These are phyloP conservation scores for Termitomyces sp. DNA, from an alignment of 768 basidiomycete species.

Conservation along the genomic window DNA sequence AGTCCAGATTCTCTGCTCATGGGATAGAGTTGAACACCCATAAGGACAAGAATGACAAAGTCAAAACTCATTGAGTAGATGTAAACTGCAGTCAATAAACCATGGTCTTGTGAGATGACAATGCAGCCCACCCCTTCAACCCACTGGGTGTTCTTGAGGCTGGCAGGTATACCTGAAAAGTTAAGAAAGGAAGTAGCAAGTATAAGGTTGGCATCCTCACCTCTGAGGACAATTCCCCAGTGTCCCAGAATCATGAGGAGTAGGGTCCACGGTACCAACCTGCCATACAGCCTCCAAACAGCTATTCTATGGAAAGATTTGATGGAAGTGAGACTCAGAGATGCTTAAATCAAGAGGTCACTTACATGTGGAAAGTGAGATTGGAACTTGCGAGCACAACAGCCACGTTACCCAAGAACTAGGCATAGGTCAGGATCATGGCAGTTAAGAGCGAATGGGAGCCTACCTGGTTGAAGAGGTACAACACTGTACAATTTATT, in stretches of 20 bases:
- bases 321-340: neutral
- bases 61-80: no score
- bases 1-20: neutral
- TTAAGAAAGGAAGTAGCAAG: no score
- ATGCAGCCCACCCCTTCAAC: no score
- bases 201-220: no score
- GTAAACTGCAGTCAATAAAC: no score
- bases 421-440: neutral
- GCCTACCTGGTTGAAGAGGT: neutral
- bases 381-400: neutral
- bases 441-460: neutral
- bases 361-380: neutral
- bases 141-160: no score
- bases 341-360: neutral
- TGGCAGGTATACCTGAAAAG: no score
- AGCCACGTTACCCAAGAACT: neutral
- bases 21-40: neutral
- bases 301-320: neutral
- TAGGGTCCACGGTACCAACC: neutral
- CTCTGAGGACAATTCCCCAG: no score
- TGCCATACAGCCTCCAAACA: neutral
- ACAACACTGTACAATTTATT: neutral
- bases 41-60: neutral
- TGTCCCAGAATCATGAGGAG: no score
- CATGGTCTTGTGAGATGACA: no score